Conservation (phyloP, 345 rosid genomes). For the Citrus maxima region DNA sequence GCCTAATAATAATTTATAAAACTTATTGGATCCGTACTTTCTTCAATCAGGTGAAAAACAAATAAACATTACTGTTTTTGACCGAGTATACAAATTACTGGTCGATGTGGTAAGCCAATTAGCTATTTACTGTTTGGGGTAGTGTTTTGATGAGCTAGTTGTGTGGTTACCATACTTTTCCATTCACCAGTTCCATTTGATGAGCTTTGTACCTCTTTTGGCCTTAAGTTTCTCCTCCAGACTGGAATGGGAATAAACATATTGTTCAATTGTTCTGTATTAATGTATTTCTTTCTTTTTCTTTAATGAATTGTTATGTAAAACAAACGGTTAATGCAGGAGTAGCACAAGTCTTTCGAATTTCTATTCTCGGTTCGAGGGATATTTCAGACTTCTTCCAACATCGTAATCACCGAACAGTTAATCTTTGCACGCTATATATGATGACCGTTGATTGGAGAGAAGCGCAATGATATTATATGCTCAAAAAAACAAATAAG, state of each 20-base stretch:
- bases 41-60: not conserved
- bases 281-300: too few species aligned
- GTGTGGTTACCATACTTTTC: too few species aligned
- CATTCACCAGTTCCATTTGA: not conserved
- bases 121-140: not conserved
- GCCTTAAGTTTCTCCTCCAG: not conserved
- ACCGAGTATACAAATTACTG: not conserved
- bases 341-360: too few species aligned
- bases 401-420: too few species aligned
- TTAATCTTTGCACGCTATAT: too few species aligned
- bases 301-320: not conserved
- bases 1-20: not conserved
- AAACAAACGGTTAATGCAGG: not conserved
- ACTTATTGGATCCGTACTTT: not conserved
- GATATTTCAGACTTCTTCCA: too few species aligned
- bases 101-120: not conserved
- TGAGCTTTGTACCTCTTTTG: too few species aligned
- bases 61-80: not conserved
- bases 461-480: not conserved
- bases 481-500: not conserved
- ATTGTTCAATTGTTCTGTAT: not conserved
- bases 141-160: not conserved
- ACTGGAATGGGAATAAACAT: not conserved
- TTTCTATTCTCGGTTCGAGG: too few species aligned
- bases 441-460: not conserved